Percentiles rank a stretch among this genome's conserved stretches.
phyloP scores from a whole-genome alignment of 257 asterid genomes.

The Nicotiana noctiflora region DNA sequence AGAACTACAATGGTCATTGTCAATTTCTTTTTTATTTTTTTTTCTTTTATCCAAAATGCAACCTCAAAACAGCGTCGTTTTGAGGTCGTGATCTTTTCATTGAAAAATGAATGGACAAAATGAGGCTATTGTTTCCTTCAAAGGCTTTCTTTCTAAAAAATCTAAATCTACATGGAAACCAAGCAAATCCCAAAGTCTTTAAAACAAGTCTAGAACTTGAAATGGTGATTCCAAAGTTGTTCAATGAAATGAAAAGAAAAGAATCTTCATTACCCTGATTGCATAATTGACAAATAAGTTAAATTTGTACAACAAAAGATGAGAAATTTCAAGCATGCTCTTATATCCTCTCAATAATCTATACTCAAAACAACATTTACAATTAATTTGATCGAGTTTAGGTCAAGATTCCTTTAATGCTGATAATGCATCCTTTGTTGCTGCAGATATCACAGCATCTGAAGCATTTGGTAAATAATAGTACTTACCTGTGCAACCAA shows the following conservation, averaged over 20 bases:
- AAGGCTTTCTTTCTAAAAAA: no score
- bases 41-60: background rate
- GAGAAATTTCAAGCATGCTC: background rate
- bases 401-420: slow-evolving; percentile 59
- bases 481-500: slow-evolving; percentile 63
- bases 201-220: background rate
- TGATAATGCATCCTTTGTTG: slow-evolving; percentile 88
- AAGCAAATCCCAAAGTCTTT: background rate
- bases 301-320: background rate
- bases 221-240: background rate
- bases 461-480: slow-evolving; percentile 97
- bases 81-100: background rate
- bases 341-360: background rate
- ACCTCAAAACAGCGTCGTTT: background rate
- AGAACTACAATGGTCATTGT: background rate
- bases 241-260: background rate
- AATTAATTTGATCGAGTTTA: background rate
- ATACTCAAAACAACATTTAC: background rate
- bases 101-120: background rate
- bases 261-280: background rate
- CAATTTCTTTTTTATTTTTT: background rate
- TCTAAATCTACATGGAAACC: background rate
- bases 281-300: background rate
- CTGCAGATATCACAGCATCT: slow-evolving; percentile 87
- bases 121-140: background rate